Evolutionary conservation across 1,284 basidiomycete genomes (phyloP).

Genomic region (Fomitiporia mediterranea): DNA sequence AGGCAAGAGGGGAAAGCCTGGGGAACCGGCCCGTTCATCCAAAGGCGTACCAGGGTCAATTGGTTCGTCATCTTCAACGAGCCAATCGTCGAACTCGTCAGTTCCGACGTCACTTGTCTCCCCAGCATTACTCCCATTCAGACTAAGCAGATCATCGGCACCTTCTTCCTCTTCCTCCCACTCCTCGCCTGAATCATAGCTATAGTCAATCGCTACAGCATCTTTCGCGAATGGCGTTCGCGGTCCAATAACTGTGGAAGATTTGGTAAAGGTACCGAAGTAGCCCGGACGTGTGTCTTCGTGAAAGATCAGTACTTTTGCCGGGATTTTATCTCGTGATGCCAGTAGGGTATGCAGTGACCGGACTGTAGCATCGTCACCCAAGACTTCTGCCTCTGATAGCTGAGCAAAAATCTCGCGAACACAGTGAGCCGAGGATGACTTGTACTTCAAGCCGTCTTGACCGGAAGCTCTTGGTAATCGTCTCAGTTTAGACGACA

Average conservation of each 20-base stretch:
- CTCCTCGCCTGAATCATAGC: slow-evolving; percentile 81
- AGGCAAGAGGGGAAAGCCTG: slow-evolving; percentile 36
- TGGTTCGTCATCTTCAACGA: slow-evolving; percentile 71
- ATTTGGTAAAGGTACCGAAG: slow-evolving; percentile 82
- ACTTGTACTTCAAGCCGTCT: slow-evolving; percentile 16
- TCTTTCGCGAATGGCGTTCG: slow-evolving; percentile 74
- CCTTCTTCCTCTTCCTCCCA: slow-evolving; percentile 77
- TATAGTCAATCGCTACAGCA: slow-evolving; percentile 67
- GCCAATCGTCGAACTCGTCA: slow-evolving; percentile 61
- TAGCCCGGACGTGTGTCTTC: slow-evolving; percentile 80
- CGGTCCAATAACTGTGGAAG: slow-evolving; percentile 63
- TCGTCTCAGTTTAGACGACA: neutral
- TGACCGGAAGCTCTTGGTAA: neutral
- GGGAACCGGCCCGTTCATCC: slow-evolving; percentile 38
- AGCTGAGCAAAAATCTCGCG: slow-evolving; percentile 56
- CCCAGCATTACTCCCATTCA: slow-evolving; percentile 59
- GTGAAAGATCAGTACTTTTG: slow-evolving; percentile 71
- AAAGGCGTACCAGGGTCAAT: slow-evolving; percentile 37
- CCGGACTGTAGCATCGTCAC: slow-evolving; percentile 59
- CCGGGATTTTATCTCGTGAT: slow-evolving; percentile 54
- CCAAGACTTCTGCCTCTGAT: slow-evolving; percentile 71
- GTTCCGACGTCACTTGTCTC: slow-evolving; percentile 56
- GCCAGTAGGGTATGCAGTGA: slow-evolving; percentile 48
- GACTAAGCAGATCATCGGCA: slow-evolving; percentile 64
- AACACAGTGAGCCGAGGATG: slow-evolving; percentile 39